Base-by-base conservation (phyloP, 257 asterid genomes). In the Solanum tarapatanum region DNA sequence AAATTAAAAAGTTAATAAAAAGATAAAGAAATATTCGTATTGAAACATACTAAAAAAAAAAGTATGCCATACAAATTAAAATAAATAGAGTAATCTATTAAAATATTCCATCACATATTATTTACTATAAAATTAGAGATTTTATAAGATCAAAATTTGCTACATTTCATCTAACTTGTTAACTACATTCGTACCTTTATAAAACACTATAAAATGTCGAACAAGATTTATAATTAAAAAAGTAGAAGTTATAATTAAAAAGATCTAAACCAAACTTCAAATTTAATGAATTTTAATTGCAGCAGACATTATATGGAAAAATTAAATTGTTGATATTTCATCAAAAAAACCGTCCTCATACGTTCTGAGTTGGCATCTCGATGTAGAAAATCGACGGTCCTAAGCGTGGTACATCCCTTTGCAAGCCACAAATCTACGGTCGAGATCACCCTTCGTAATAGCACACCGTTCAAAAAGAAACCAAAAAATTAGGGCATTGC, bases 401-500 rank as follows among this genome's bases (percentile, higher is more conserved):
- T 24, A 24, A 88, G 41, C 8, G 24, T 43, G 62, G 83, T 66
- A 83, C 66, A 66, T 32, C 70, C 82, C 43, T 32, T 55, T 8
- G 1, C 89, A 30, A 28, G 84, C 35, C 73, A 68, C 73, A 64
- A 36, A 79, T 90, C 85, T 64, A 87, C 88, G 89, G 92, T 1
- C 21, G 83, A 87, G 79, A 92, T 91, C 66, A 79, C 24, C 82
- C 82, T 77, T 0, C 91, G 87, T 9, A 62, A 32, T 43, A 43
- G 73, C 85, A 11, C 88, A 30, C 89, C 92, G 91, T 76, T 82
- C 60, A 60, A 84, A 89, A 87, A 37, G 24, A 55, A 24, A 55
- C 41, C 88, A 69, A 58, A 30, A n/a, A 91, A 88, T 88, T 93
- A 92, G 94, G 95, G 94, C 96, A 89, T 90, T 92, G 41, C 64